Conservation (phyloP, 2,329 filamentous ascomycete species). For the Fusarium tuaranense region DNA sequence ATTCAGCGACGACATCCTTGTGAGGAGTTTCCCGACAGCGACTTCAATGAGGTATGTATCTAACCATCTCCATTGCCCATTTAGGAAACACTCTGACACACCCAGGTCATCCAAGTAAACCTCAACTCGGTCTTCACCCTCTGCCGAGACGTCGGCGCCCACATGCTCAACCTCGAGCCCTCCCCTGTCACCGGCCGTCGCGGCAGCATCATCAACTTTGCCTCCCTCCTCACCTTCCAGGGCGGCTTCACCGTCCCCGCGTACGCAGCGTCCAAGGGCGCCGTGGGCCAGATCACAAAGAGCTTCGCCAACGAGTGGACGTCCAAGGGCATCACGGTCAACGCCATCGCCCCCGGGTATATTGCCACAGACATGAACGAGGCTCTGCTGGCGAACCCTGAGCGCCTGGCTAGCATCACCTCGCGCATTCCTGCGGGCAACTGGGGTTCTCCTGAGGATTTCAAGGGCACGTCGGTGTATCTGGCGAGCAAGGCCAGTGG, state of each 20-base stretch:
- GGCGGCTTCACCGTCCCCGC: conserved; percentile 90
- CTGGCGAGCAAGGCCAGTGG: conserved; percentile 80
- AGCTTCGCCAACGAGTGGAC: conserved; percentile 90
- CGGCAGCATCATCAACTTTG: conserved; percentile 87
- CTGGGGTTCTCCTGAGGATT: conserved; percentile 88
- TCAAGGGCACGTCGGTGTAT: conserved; percentile 85
- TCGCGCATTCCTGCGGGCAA: conserved; percentile 84
- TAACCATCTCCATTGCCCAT: not conserved
- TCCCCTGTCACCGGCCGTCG: conserved; percentile 64
- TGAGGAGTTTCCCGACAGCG: conserved; percentile 78
- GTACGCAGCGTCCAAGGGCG: conserved; percentile 88
- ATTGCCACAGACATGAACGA: conserved; percentile 96
- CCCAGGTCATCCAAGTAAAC: conserved; percentile 84
- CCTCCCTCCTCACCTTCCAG: conserved; percentile 84
- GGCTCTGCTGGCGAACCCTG: conserved; percentile 79
- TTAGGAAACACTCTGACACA: conserved; percentile 6
- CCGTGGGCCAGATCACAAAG: conserved; percentile 86
- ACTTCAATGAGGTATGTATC: conserved; percentile 74
- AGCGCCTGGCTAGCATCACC: conserved; percentile 78
- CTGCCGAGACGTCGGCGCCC: conserved; percentile 80
- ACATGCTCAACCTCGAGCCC: conserved; percentile 74
- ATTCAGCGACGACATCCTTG: conserved; percentile 85
- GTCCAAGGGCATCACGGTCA: conserved; percentile 82
- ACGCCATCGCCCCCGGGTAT: conserved; percentile 90
- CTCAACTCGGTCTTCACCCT: conserved; percentile 84